phyloP scores from a whole-genome alignment of 768 basidiomycete genomes.

The Termitomyces heimii region DNA sequence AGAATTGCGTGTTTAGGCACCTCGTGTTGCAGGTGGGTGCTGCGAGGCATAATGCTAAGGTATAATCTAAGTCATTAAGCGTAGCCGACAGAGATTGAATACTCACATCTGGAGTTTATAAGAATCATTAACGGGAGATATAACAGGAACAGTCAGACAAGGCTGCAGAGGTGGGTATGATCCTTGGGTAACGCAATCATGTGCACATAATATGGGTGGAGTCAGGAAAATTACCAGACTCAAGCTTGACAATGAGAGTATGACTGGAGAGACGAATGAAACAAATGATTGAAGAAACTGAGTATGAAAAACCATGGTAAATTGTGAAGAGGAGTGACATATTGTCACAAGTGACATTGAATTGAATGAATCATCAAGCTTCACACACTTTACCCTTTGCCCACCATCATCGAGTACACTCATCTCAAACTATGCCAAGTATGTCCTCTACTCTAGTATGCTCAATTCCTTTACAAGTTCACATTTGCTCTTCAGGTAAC shows the following conservation, averaged over 20 bases:
- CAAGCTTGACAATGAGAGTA: background rate
- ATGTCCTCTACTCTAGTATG: too few relatives aligned
- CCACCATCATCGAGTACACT: too few relatives aligned
- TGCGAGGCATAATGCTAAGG: constrained; percentile 38
- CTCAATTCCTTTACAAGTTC: too few relatives aligned
- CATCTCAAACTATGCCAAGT: too few relatives aligned
- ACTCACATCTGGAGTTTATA: background rate
- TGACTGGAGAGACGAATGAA: background rate
- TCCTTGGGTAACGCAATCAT: background rate
- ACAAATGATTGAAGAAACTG: background rate
- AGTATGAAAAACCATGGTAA: too few relatives aligned
- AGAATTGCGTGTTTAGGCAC: constrained; percentile 27
- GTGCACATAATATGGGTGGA: background rate
- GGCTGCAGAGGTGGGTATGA: background rate
- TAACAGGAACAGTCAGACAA: background rate
- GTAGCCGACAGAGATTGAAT: background rate
- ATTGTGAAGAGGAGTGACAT: too few relatives aligned
- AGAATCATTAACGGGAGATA: background rate
- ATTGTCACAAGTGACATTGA: too few relatives aligned
- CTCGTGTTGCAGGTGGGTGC: background rate
- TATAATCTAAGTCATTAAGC: background rate
- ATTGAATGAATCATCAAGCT: too few relatives aligned
- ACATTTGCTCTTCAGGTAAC: too few relatives aligned
- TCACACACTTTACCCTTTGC: too few relatives aligned
- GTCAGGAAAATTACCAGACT: background rate